A percentile compares a stretch with the other conserved stretches of the same genome.
Evolutionary conservation across 768 basidiomycete species (phyloP).

Genomic region (Pisolithus marmoratus): DNA sequence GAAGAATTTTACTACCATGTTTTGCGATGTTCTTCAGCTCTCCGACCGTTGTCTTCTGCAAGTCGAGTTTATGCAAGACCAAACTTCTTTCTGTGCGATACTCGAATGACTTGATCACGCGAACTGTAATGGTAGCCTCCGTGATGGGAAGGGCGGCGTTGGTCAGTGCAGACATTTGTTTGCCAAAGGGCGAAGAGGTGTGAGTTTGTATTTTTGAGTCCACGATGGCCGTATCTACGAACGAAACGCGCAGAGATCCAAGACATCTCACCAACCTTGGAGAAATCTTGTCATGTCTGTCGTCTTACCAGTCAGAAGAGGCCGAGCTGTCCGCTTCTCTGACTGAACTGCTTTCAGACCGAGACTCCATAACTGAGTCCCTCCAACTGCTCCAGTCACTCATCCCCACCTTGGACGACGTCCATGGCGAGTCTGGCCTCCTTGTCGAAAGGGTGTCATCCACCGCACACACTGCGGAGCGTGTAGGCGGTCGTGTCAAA

Average conservation of each 20-base stretch:
- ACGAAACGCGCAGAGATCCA: constrained; percentile 16
- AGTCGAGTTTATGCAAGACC: constrained; percentile 76
- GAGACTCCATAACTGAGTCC: constrained; percentile 58
- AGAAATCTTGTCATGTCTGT: constrained; percentile 71
- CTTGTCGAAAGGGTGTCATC: constrained; percentile 55
- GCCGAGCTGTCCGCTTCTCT: constrained; percentile 70
- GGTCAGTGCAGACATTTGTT: constrained; percentile 33
- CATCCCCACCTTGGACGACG: constrained; percentile 54
- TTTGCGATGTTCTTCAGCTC: constrained; percentile 67
- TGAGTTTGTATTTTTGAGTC: too few relatives aligned
- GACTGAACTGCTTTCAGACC: constrained; percentile 60
- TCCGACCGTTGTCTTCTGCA: constrained; percentile 73
- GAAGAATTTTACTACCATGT: constrained; percentile 45
- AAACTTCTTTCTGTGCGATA: constrained; percentile 87
- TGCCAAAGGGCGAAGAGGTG: constrained; percentile 37
- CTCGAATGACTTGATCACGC: constrained; percentile 92
- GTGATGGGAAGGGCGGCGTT: constrained; percentile 65
- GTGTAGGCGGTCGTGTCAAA: constrained; percentile 88
- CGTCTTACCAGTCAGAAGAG: constrained; percentile 72
- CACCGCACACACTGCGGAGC: constrained; percentile 77
- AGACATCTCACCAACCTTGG: constrained; percentile 51
- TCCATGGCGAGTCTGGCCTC: constrained; percentile 50
- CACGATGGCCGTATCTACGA: constrained; percentile 9
- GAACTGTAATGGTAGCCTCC: constrained; percentile 80
- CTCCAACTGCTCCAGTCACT: constrained; percentile 58